phyloP scores from a whole-genome alignment of 2,329 filamentous ascomycete species.

The Cucurbitaria berberidis region DNA sequence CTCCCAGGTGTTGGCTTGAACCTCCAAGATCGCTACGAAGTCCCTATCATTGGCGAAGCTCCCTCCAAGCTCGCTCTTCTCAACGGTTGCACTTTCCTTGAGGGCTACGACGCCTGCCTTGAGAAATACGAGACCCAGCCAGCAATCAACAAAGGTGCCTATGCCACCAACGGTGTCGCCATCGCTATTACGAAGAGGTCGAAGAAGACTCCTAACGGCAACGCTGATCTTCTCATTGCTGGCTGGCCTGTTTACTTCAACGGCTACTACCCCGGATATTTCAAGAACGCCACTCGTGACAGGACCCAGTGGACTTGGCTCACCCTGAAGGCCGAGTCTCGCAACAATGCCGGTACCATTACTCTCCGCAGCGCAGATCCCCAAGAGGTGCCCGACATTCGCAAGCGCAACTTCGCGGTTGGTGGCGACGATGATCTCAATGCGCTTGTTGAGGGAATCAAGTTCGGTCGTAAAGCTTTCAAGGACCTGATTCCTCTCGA shows the following conservation, averaged over 20 bases:
- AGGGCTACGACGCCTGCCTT: slow-evolving; percentile 52
- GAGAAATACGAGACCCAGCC: slow-evolving; percentile 50
- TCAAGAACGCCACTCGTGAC: slow-evolving; percentile 52
- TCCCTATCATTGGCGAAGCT: slow-evolving; percentile 53
- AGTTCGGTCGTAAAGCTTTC: slow-evolving; percentile 56
- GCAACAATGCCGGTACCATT: slow-evolving; percentile 67
- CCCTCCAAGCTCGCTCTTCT: slow-evolving; percentile 40
- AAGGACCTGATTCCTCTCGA: slow-evolving; percentile 51
- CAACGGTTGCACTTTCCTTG: slow-evolving; percentile 50
- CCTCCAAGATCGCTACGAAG: slow-evolving; percentile 66
- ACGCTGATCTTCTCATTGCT: slow-evolving; percentile 60
- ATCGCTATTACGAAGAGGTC: slow-evolving; percentile 53
- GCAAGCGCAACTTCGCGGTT: too few relatives aligned
- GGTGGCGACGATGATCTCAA: slow-evolving; percentile 52
- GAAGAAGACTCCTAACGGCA: slow-evolving; percentile 51
- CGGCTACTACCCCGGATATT: slow-evolving; percentile 62
- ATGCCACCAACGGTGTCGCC: slow-evolving; percentile 60
- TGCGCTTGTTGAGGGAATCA: slow-evolving; percentile 63
- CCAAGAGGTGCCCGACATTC: slow-evolving; percentile 67
- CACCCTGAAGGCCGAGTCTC: slow-evolving; percentile 66
- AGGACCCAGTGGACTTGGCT: slow-evolving; percentile 57
- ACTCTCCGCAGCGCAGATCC: slow-evolving; percentile 65
- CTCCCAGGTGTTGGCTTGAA: slow-evolving; percentile 69
- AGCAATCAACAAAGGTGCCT: slow-evolving; percentile 52
- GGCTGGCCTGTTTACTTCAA: slow-evolving; percentile 61